Percentiles rank a stretch among this genome's conserved stretches.
Evolutionary conservation across 495 filamentous ascomycete species (phyloP).

Genomic region (Opeltia flavorubescens): DNA sequence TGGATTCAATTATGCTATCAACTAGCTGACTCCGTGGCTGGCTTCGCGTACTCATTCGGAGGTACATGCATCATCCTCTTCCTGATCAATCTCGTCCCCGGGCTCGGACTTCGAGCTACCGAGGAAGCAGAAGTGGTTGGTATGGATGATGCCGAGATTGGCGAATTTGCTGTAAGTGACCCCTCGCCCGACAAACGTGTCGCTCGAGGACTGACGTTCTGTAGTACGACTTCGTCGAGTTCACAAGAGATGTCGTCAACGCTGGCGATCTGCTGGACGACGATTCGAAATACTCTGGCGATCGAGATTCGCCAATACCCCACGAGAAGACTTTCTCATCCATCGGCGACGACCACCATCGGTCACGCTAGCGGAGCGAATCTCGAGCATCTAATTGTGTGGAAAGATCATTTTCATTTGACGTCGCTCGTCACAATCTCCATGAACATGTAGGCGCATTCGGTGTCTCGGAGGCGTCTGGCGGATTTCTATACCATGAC

Average conservation of each 20-base stretch:
- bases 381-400: not conserved
- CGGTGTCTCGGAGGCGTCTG: not conserved
- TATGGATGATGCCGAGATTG: conserved; percentile 91
- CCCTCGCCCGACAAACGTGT: not conserved
- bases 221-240: conserved; percentile 88
- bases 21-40: conserved; percentile 72
- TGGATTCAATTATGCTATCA: conserved; percentile 85
- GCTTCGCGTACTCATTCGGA: conserved; percentile 74
- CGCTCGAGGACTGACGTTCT: conserved; percentile 3
- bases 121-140: conserved; percentile 84
- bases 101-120: conserved; percentile 60
- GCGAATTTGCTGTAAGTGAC: conserved; percentile 70
- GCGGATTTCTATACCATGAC: not conserved
- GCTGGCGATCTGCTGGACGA: conserved; percentile 30
- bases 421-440: not conserved
- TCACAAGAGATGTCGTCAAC: conserved; percentile 69
- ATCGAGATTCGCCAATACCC: conserved; percentile 11
- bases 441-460: not conserved
- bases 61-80: conserved; percentile 80
- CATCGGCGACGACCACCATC: conserved; percentile 9
- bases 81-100: conserved; percentile 75
- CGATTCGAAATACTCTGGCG: conserved; percentile 13
- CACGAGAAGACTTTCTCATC: conserved; percentile 14
- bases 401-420: not conserved
- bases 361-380: not conserved